Evolutionary conservation across 2,329 filamentous ascomycete genomes (phyloP), one percentile per base, ranked within the genome.

Genomic region (Diaporthe sp.): DNA sequence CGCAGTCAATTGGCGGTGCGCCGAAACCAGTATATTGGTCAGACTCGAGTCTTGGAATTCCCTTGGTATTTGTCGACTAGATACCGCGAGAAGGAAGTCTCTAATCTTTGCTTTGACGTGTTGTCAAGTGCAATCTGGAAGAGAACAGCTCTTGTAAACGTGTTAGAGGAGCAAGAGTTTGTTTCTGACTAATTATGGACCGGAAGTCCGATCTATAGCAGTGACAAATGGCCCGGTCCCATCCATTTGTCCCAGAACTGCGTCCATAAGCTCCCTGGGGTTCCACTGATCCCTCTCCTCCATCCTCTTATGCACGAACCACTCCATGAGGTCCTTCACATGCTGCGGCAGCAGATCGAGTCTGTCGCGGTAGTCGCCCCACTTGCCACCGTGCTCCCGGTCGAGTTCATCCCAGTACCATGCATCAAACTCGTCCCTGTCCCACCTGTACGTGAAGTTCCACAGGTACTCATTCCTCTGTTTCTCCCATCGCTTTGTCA

Each of bases 351-450:
- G 58, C 37, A 61, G n/a, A 3, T 27, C 37, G 12, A 61, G n/a
- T 30, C 58, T 61, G 13, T 30, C 37, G 15, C 37, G 37, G 15
- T 61, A 61, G n/a, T 42, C 37, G 3, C 58, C 37, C n/a, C n/a
- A 42, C 6, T 44, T 27, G 6, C 58, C 58, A 27, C n/a, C 58
- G 17, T 27, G 37, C 15, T 61, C 37, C 13, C n/a, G 6, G 37
- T 61, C 37, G n/a, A 61, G 4, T 19, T 61, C 37, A 42, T 61
- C 58, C 58, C 58, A 61, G 25, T 61, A 61, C 58, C 56, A 61
- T 19, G 13, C 58, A 22, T 61, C 58, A 22, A 61, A 44, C 12
- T 61, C 58, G 15, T 61, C 58, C 58, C 58, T 27, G n/a, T 61
- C 58, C 58, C 37, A 61, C 37, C 58, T 42, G 15, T 42, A 61